A percentile compares a stretch with the other conserved stretches of the same genome.
Evolutionary conservation across 1,284 basidiomycete genomes (phyloP).

Genomic region (Singerocomus rubriflavus): DNA sequence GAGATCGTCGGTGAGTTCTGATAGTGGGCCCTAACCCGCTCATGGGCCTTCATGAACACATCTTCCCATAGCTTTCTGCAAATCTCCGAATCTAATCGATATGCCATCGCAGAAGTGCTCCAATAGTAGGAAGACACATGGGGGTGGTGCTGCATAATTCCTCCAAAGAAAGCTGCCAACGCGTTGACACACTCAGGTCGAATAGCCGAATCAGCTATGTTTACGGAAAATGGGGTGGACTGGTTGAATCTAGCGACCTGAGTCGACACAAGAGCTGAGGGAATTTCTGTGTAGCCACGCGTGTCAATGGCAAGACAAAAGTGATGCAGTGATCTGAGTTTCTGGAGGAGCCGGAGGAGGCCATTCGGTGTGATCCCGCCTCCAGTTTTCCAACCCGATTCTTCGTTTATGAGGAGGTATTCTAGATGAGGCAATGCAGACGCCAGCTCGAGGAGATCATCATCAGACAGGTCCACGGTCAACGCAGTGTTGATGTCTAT

Average conservation of each 20-base stretch:
- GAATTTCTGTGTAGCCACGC: slow-evolving; percentile 5
- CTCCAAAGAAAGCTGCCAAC: slow-evolving; percentile 16
- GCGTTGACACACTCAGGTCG: slow-evolving; percentile 16
- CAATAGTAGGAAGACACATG: slow-evolving; percentile 11
- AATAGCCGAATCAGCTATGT: slow-evolving; percentile 20
- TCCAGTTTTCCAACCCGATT: slow-evolving; percentile 19
- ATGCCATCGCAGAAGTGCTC: slow-evolving; percentile 15
- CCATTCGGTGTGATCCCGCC: slow-evolving; percentile 19
- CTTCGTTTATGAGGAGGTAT: slow-evolving; percentile 17
- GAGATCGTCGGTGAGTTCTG: neutral
- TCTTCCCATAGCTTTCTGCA: slow-evolving; percentile 19
- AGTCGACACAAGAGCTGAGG: neutral
- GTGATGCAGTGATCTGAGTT: slow-evolving; percentile 9
- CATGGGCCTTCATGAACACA: slow-evolving; percentile 19
- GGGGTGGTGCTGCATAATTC: slow-evolving; percentile 11
- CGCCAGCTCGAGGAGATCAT: slow-evolving; percentile 13
- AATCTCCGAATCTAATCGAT: slow-evolving; percentile 18
- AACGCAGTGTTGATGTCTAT: slow-evolving; percentile 14
- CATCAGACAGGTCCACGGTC: slow-evolving; percentile 11
- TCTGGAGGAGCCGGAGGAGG: slow-evolving; percentile 13
- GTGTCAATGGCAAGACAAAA: slow-evolving; percentile 25
- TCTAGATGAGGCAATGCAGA: slow-evolving; percentile 20
- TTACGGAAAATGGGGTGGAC: slow-evolving; percentile 12
- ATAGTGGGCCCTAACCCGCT: neutral
- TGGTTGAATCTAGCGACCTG: neutral